Percentiles rank a stretch among this genome's conserved stretches.
Conservation (phyloP, 495 filamentous ascomycete species). For the Daldinia caldariorum region DNA sequence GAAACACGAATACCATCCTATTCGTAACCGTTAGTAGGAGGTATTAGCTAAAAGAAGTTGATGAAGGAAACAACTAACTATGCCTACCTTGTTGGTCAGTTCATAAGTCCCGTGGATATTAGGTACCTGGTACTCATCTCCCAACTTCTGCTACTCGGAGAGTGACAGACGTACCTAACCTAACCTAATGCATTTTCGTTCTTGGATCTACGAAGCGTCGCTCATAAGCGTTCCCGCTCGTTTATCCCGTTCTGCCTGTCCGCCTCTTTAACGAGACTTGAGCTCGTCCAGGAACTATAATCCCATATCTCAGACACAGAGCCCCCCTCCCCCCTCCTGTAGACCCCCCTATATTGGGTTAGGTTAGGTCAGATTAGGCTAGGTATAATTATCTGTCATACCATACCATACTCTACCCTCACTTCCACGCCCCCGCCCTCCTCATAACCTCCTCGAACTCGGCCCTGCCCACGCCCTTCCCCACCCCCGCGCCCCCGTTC, state of each 20-base stretch:
- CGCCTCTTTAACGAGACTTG: not conserved
- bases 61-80: not conserved
- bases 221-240: not conserved
- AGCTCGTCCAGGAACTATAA: not conserved
- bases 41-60: not conserved
- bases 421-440: slow-evolving; percentile 81
- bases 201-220: not conserved
- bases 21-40: not conserved
- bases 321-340: too few relatives aligned
- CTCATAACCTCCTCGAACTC: slow-evolving; percentile 90
- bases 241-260: not conserved
- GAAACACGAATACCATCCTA: not conserved
- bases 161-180: not conserved
- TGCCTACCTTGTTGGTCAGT: not conserved
- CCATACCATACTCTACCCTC: too few relatives aligned
- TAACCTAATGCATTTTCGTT: not conserved
- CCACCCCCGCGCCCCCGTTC: slow-evolving; percentile 79
- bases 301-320: not conserved
- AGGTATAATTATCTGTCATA: too few relatives aligned
- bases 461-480: slow-evolving; percentile 74
- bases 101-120: not conserved
- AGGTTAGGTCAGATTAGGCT: too few relatives aligned
- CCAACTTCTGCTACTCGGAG: not conserved
- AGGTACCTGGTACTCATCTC: not conserved
- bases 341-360: not conserved